A percentile compares a stretch with the other conserved stretches of the same genome.
phyloP scores from a whole-genome alignment of 176 grass and related monocot genomes.

The Typha latifolia region DNA sequence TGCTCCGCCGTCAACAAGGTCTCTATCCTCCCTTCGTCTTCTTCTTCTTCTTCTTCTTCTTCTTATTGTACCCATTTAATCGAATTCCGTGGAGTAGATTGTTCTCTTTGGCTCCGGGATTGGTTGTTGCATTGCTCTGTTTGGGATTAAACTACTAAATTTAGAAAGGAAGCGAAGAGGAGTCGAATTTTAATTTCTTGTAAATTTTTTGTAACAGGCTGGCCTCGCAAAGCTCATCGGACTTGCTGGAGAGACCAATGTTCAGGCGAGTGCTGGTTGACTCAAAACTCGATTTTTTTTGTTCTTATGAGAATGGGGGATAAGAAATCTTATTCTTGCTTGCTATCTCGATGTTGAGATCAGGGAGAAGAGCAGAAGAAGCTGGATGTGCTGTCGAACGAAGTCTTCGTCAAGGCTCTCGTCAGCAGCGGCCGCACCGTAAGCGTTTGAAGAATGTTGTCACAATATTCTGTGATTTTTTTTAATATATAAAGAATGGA shows the following conservation, averaged over 20 bases:
- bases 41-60: no score
- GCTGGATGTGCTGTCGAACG: constrained; percentile 93
- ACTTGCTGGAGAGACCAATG: constrained; percentile 80
- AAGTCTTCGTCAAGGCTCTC: constrained; percentile 95
- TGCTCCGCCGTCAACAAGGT: constrained; percentile 89
- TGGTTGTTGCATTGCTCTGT: neutral
- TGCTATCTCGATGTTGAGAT: constrained; percentile 7
- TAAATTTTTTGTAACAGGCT: constrained; percentile 34
- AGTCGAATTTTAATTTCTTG: neutral
- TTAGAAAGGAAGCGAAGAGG: no score
- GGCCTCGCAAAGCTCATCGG: constrained; percentile 84
- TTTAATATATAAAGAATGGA: neutral
- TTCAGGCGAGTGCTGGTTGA: constrained; percentile 48
- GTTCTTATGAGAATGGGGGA: neutral
- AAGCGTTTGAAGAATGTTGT: constrained; percentile 7
- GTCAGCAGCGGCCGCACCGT: constrained; percentile 92
- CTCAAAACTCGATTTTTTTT: neutral
- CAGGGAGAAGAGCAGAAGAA: constrained; percentile 99
- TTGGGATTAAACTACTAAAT: neutral
- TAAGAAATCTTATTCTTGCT: neutral
- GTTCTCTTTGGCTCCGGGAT: no score
- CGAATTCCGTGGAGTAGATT: neutral
- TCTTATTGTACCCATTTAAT: neutral
- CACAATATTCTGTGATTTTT: neutral
- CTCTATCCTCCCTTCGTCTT: neutral